phyloP scores from a whole-genome alignment of 305 asterid genomes.

The Fraxinus velutina region DNA sequence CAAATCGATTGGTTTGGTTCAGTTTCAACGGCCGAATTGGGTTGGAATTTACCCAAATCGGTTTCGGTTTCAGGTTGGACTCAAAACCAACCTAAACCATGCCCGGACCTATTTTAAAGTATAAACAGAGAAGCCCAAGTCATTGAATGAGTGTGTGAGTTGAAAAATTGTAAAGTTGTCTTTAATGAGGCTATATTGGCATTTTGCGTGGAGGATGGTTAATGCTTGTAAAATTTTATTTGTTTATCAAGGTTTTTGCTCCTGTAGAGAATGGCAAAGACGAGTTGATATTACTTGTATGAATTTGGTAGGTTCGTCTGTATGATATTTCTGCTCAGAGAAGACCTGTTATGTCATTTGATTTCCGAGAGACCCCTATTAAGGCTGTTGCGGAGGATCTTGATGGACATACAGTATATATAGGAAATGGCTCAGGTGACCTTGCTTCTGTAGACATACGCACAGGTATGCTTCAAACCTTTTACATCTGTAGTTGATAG shows the following conservation, averaged over 20 bases:
- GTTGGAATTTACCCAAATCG: not conserved
- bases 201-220: not conserved
- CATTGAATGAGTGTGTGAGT: not conserved
- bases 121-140: not conserved
- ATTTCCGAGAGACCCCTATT: conserved; percentile 81
- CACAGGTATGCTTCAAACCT: conserved; percentile 50
- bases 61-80: not conserved
- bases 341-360: conserved; percentile 80
- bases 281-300: conserved; percentile 7
- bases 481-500: conserved; percentile 6
- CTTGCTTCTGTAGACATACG: conserved; percentile 89
- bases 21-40: not conserved
- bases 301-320: conserved; percentile 63
- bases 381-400: conserved; percentile 71
- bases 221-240: not conserved
- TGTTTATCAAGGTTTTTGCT: not conserved
- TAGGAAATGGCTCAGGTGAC: conserved; percentile 93
- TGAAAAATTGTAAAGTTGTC: not conserved
- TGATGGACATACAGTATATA: conserved; percentile 71
- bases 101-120: not conserved
- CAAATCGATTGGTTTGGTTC: not conserved
- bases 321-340: conserved; percentile 92
- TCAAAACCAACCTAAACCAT: not conserved
- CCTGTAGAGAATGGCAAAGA: conserved; percentile 8
- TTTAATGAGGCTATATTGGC: not conserved